These are phyloP conservation scores for Sequoiadendron giganteum DNA, from an alignment of 75 land plant genomes.

Conservation along the genomic window DNA sequence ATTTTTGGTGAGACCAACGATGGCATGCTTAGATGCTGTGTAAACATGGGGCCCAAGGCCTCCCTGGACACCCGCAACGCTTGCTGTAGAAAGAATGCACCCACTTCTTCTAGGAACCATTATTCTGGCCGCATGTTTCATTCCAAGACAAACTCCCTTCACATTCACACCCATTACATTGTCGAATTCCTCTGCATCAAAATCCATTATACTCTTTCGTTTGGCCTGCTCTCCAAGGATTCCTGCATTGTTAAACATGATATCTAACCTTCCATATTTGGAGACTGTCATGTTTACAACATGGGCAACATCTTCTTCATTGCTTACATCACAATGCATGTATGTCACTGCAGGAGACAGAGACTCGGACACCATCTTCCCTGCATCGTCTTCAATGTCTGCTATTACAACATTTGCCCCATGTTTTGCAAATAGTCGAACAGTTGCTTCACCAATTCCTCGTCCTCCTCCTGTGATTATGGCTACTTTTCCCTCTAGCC, in stretches of 20 bases:
- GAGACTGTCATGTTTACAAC: conserved; percentile 36
- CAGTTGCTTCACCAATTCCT: conserved; percentile 84
- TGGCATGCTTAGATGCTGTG: conserved; percentile 64
- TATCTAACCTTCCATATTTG: conserved; percentile 51
- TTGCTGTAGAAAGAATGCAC: conserved; percentile 61
- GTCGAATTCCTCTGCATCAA: conserved; percentile 61
- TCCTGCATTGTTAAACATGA: conserved; percentile 79
- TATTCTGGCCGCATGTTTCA: conserved; percentile 83
- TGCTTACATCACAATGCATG: conserved; percentile 67
- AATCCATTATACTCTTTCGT: conserved; percentile 51
- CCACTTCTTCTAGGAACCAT: conserved; percentile 57
- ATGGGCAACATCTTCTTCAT: conserved; percentile 51
- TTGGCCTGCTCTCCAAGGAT: conserved; percentile 44
- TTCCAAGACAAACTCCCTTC: conserved; percentile 61
- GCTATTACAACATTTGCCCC: conserved; percentile 83
- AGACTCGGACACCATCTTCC: conserved; percentile 27
- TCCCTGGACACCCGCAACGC: conserved; percentile 55
- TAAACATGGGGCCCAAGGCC: conserved; percentile 61
- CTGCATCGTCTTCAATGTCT: conserved; percentile 52
- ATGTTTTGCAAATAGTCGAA: conserved; percentile 53
- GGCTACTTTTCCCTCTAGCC: conserved; percentile 70
- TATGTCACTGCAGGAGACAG: conserved; percentile 32
- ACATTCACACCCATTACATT: conserved; percentile 61
- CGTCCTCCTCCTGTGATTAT: conserved; percentile 86
- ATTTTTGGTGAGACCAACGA: conserved; percentile 59